These are phyloP conservation scores for Candida palmyrensis DNA, from an alignment of 805 yeast species.

Conservation along the genomic window DNA sequence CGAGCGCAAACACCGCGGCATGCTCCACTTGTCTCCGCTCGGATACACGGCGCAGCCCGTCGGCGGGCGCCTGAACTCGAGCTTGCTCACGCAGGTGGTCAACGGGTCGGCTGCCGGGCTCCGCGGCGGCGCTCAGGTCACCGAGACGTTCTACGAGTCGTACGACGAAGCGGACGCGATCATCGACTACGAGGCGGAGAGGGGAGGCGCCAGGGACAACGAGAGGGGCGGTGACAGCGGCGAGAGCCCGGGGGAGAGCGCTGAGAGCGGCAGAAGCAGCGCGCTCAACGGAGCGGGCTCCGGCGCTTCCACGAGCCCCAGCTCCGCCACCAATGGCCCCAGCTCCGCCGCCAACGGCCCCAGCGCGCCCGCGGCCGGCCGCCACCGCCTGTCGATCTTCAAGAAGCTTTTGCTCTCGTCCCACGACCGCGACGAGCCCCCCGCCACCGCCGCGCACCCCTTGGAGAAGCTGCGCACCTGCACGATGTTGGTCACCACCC, in stretches of 20 bases:
- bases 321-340: neutral
- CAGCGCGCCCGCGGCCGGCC: neutral
- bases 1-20: constrained; percentile 55
- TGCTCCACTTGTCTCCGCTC: constrained; percentile 54
- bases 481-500: constrained; percentile 53
- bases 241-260: constrained; percentile 17
- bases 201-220: no score
- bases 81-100: constrained; percentile 35
- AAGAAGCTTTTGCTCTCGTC: constrained; percentile 12
- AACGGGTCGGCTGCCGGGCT: constrained; percentile 26
- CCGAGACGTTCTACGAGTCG: constrained; percentile 4
- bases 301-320: neutral
- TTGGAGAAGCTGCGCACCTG: constrained; percentile 41
- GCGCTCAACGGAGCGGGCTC: no score
- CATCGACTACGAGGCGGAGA: constrained; percentile 42
- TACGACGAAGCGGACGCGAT: constrained; percentile 57
- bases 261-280: neutral
- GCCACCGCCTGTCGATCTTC: constrained; percentile 10
- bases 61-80: constrained; percentile 13
- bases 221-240: no score
- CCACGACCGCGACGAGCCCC: constrained; percentile 7
- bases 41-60: constrained; percentile 26
- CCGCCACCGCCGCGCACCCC: constrained; percentile 11
- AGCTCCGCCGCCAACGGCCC: neutral
- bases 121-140: constrained; percentile 10